Percentiles rank a stretch among this genome's conserved stretches.
These are phyloP conservation scores for Xanthoparmelia taractica DNA, from an alignment of 495 filamentous ascomycete species.

Conservation along the genomic window DNA sequence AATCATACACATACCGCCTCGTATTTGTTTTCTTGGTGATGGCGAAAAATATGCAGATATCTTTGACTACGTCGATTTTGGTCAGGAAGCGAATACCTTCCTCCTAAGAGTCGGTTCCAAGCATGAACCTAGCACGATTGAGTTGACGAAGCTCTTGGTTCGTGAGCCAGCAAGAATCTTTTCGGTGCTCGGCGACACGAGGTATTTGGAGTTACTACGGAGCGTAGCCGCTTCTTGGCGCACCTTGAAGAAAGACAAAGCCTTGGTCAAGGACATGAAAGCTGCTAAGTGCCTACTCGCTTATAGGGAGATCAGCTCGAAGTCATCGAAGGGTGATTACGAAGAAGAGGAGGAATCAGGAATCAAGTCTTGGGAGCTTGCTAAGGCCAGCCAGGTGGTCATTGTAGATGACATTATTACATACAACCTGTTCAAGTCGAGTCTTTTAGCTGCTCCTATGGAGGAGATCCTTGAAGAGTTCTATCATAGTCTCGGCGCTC, in stretches of 20 bases:
- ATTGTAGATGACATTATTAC: slow-evolving; percentile 81
- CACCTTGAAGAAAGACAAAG: slow-evolving; percentile 66
- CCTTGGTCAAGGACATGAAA: slow-evolving; percentile 67
- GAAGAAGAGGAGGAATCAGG: slow-evolving; percentile 60
- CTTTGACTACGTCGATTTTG: slow-evolving; percentile 95
- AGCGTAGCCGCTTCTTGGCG: slow-evolving; percentile 63
- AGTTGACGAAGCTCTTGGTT: slow-evolving; percentile 72
- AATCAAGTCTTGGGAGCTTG: slow-evolving; percentile 70
- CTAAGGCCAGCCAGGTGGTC: slow-evolving; percentile 59
- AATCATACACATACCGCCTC: slow-evolving; percentile 51
- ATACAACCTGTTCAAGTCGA: slow-evolving; percentile 74
- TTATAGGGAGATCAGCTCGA: slow-evolving; percentile 57
- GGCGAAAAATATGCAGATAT: slow-evolving; percentile 71
- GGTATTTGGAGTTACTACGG: slow-evolving; percentile 73
- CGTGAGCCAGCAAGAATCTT: slow-evolving; percentile 72
- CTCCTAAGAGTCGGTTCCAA: slow-evolving; percentile 81
- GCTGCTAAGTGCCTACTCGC: slow-evolving; percentile 70
- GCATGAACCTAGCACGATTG: slow-evolving; percentile 73
- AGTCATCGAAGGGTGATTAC: slow-evolving; percentile 33
- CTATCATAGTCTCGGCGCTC: slow-evolving; percentile 52
- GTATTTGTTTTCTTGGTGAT: slow-evolving; percentile 68
- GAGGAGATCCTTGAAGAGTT: slow-evolving; percentile 81
- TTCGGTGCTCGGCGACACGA: slow-evolving; percentile 65
- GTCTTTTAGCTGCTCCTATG: slow-evolving; percentile 74
- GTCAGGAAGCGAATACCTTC: slow-evolving; percentile 77